Conservation (phyloP, 345 rosid genomes). For the Boechera stricta region DNA sequence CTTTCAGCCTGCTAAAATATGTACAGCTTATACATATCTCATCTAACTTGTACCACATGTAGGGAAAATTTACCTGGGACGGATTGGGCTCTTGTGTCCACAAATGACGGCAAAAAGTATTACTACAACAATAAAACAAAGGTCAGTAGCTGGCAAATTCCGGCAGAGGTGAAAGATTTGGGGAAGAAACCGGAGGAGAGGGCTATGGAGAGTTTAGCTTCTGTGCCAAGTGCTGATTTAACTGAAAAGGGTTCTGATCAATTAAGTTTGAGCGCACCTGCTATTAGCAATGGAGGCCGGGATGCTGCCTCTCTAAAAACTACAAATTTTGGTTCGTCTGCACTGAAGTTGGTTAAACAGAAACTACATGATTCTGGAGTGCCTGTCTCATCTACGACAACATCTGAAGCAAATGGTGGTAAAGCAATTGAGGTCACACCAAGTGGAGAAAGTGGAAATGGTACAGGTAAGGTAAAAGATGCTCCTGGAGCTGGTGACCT, state of each 20-base stretch:
- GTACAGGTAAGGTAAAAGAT: slow-evolving; percentile 73
- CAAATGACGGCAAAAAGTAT: slow-evolving; percentile 89
- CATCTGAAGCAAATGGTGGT: slow-evolving; percentile 71
- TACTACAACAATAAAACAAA: slow-evolving; percentile 89
- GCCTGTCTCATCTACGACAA: slow-evolving; percentile 59
- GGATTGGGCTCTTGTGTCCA: slow-evolving; percentile 85
- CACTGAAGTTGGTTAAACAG: slow-evolving; percentile 88
- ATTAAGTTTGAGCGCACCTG: slow-evolving; percentile 74
- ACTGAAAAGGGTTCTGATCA: slow-evolving; percentile 65
- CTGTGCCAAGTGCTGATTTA: slow-evolving; percentile 51
- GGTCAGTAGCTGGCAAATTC: slow-evolving; percentile 99
- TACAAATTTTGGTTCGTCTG: slow-evolving; percentile 69
- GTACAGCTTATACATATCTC: slow-evolving; percentile 3
- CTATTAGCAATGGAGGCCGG: slow-evolving; percentile 82
- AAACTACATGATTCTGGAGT: slow-evolving; percentile 88
- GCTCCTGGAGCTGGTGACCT: slow-evolving; percentile 65
- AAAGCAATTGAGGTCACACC: slow-evolving; percentile 64
- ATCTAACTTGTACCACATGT: slow-evolving; percentile 26
- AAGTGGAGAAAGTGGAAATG: slow-evolving; percentile 65
- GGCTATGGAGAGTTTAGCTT: slow-evolving; percentile 52
- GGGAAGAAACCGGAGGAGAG: slow-evolving; percentile 67
- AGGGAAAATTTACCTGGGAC: slow-evolving; percentile 90
- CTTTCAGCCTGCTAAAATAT: slow-evolving; percentile 20
- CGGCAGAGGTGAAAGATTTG: slow-evolving; percentile 76
- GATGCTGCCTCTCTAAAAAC: slow-evolving; percentile 71